These are phyloP conservation scores for Colletotrichum cuscutae DNA, from an alignment of 2,329 filamentous ascomycete species.

Conservation along the genomic window DNA sequence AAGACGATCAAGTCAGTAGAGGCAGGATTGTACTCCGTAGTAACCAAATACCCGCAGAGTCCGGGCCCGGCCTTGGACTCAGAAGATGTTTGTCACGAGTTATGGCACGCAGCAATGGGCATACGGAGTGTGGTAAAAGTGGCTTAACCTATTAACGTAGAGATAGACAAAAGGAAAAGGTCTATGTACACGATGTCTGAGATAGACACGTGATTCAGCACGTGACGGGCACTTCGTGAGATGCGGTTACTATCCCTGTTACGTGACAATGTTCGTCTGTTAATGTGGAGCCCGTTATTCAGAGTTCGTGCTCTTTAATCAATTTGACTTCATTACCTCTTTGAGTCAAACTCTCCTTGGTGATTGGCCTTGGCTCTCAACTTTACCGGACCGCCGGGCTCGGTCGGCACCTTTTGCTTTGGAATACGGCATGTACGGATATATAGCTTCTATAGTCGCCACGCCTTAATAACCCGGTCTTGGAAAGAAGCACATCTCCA, in stretches of 20 bases:
- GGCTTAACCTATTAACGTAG: no score
- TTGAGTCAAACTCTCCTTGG: not conserved
- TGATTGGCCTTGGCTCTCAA: not conserved
- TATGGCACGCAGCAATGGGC: no score
- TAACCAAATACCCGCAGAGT: no score
- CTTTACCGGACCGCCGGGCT: not conserved
- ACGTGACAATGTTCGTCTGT: not conserved
- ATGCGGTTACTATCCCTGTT: no score
- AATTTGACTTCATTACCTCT: constrained; percentile 30
- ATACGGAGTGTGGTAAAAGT: no score
- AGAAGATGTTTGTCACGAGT: not conserved
- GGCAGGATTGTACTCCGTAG: no score
- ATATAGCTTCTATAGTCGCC: constrained; percentile 12
- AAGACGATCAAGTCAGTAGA: not conserved
- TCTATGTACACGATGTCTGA: no score
- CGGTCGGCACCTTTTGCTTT: not conserved
- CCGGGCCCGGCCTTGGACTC: not conserved
- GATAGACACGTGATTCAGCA: no score
- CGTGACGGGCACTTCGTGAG: no score
- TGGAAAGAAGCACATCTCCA: not conserved
- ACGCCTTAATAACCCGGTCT: no score
- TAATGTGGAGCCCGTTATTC: not conserved
- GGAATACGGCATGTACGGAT: constrained; percentile 19
- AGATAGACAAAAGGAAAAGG: no score
- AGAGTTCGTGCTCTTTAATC: constrained; percentile 1